Conservation (phyloP, 78 protist genomes). For the Tieghemostelium lacteum region DNA sequence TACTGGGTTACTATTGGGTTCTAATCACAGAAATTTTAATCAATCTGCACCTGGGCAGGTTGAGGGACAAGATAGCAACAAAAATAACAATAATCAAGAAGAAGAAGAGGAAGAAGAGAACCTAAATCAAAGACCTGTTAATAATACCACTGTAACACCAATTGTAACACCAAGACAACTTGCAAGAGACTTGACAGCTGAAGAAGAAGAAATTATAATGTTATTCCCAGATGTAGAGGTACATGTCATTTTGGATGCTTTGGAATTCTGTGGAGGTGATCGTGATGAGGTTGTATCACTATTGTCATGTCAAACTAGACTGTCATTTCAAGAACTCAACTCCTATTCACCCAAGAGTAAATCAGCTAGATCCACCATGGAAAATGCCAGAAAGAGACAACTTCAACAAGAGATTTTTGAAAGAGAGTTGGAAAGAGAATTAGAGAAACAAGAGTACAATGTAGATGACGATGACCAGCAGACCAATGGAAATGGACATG, state of each 20-base stretch:
- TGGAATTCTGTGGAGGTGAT: conserved; percentile 63
- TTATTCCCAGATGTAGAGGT: conserved; percentile 42
- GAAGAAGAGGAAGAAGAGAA: background rate
- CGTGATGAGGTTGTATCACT: conserved; percentile 52
- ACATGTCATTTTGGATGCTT: conserved; percentile 33
- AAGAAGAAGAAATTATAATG: conserved; percentile 24
- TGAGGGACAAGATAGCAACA: background rate
- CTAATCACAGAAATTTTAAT: conserved; percentile 59
- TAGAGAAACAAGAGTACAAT: background rate
- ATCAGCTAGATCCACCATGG: background rate
- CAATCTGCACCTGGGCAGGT: conserved; percentile 47
- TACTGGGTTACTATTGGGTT: background rate
- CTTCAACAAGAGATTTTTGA: background rate
- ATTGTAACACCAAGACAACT: too few species aligned
- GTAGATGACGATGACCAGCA: background rate
- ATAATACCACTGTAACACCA: too few species aligned
- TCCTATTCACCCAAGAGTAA: conserved; percentile 16
- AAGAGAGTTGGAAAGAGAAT: background rate
- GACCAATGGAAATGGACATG: background rate
- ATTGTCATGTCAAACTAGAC: conserved; percentile 17
- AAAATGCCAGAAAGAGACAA: conserved; percentile 15
- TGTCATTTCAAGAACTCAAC: conserved; percentile 50
- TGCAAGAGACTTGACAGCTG: conserved; percentile 37
- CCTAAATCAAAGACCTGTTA: too few species aligned
- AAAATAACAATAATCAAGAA: background rate